Evolutionary conservation across 2,329 filamentous ascomycete genomes (phyloP).

Genomic region (Phialemoniopsis sp.): DNA sequence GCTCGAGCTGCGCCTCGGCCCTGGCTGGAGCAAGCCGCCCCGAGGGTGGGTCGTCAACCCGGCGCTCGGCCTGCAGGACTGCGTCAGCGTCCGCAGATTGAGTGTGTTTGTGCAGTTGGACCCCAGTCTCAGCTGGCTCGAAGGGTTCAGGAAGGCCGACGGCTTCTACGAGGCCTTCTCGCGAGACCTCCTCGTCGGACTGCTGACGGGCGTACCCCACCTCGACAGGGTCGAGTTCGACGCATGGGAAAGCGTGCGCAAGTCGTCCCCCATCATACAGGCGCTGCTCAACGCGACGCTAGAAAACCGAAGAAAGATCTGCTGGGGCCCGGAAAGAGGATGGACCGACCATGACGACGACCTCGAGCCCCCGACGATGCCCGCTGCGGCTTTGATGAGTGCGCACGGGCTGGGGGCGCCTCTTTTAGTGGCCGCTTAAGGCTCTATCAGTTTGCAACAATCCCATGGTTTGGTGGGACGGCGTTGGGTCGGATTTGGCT

Average conservation of each 20-base stretch:
- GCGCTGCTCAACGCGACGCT: conserved; percentile 51
- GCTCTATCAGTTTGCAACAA: too few relatives aligned
- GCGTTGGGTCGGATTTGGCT: background rate
- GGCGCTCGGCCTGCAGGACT: conserved; percentile 60
- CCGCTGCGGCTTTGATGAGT: background rate
- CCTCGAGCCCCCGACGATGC: conserved; percentile 9
- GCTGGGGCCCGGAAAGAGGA: conserved; percentile 64
- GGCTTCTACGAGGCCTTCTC: conserved; percentile 70
- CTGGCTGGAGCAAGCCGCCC: conserved; percentile 69
- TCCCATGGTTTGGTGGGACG: background rate
- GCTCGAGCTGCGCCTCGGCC: conserved; percentile 67
- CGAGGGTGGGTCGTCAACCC: conserved; percentile 65
- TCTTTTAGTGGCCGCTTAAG: background rate
- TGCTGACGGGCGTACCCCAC: conserved; percentile 54
- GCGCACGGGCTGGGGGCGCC: background rate
- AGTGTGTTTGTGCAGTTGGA: conserved; percentile 70
- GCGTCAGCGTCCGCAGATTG: conserved; percentile 52
- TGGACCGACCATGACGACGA: conserved; percentile 55
- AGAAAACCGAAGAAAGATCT: conserved; percentile 45
- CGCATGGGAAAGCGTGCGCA: conserved; percentile 61
- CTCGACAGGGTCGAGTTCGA: conserved; percentile 64
- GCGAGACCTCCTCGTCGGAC: conserved; percentile 46
- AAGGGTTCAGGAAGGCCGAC: conserved; percentile 61
- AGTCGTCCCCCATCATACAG: conserved; percentile 59
- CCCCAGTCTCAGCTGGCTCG: conserved; percentile 63